These are phyloP conservation scores for Malus hybrid DNA, from an alignment of 331 rosid genomes.

Conservation along the genomic window DNA sequence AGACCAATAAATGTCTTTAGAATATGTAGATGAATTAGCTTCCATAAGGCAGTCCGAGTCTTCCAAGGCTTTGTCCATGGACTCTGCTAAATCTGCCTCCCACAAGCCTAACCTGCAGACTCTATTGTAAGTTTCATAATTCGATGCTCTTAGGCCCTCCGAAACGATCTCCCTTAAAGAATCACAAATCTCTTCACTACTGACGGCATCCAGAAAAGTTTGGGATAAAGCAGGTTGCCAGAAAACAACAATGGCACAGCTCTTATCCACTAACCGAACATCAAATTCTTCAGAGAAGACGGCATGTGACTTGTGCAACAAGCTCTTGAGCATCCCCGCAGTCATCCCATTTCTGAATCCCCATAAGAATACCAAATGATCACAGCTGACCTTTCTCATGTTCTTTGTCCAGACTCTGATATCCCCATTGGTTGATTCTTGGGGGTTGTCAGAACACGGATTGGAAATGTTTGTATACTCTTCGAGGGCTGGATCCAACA, in stretches of 20 bases:
- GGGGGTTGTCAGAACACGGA: constrained; percentile 13
- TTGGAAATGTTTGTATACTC: constrained; percentile 32
- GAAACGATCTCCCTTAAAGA: constrained; percentile 46
- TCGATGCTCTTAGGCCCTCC: constrained; percentile 55
- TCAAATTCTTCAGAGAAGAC: constrained; percentile 64
- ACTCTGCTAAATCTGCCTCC: constrained; percentile 61
- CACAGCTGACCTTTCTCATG: constrained; percentile 39
- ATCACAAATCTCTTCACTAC: constrained; percentile 29
- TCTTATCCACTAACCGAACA: constrained; percentile 58
- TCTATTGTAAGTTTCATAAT: constrained; percentile 51
- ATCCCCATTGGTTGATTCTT: constrained; percentile 25
- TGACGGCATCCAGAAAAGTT: constrained; percentile 34
- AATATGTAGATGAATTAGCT: constrained; percentile 19
- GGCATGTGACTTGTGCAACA: constrained; percentile 41
- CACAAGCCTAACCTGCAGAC: constrained; percentile 51
- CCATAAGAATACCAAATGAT: constrained; percentile 70
- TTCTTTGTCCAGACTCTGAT: constrained; percentile 46
- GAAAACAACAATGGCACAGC: constrained; percentile 71
- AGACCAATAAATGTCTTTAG: constrained; percentile 34
- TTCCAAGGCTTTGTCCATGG: constrained; percentile 44
- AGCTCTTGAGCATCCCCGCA: constrained; percentile 47
- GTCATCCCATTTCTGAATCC: constrained; percentile 56
- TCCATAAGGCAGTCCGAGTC: constrained; percentile 10
- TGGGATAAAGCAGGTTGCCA: constrained; percentile 43
- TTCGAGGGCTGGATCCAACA: constrained; percentile 30